These are phyloP conservation scores for Ehretia macrophylla DNA, from an alignment of 257 asterid species.

Conservation along the genomic window DNA sequence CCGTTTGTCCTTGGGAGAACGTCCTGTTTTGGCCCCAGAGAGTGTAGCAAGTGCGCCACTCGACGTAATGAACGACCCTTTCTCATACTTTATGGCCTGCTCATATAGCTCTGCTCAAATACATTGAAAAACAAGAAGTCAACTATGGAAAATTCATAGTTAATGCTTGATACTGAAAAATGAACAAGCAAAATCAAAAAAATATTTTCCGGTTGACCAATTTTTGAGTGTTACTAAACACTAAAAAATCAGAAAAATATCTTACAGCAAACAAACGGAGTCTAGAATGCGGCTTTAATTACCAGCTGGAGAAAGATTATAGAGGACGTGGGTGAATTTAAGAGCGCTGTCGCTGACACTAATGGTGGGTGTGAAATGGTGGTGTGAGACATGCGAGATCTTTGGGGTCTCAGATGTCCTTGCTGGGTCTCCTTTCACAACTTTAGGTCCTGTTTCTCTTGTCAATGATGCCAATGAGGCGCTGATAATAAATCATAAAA, in stretches of 20 bases:
- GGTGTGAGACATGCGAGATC: conserved; percentile 24
- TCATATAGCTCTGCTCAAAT: conserved; percentile 51
- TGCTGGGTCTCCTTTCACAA: conserved; percentile 79
- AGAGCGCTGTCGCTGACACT: conserved; percentile 62
- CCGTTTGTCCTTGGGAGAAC: conserved; percentile 69
- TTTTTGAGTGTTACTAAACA: too few relatives aligned
- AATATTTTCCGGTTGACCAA: too few relatives aligned
- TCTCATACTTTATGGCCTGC: conserved; percentile 67
- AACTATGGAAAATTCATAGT: too few relatives aligned
- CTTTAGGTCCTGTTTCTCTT: conserved; percentile 77
- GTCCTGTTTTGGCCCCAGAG: conserved; percentile 77
- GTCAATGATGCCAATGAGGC: conserved; percentile 85
- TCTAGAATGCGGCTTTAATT: too few relatives aligned
- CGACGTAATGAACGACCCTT: conserved; percentile 58
- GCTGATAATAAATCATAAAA: conserved; percentile 16
- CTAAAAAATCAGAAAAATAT: too few relatives aligned
- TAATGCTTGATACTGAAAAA: too few relatives aligned
- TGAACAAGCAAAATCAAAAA: too few relatives aligned
- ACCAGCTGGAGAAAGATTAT: conserved; percentile 89
- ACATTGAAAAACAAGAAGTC: too few relatives aligned
- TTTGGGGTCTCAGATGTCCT: conserved; percentile 52
- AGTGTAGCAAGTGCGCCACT: conserved; percentile 69
- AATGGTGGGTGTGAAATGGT: conserved; percentile 41
- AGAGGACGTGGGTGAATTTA: conserved; percentile 78
- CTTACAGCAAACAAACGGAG: too few relatives aligned